Conservation (phyloP, 2,329 filamentous ascomycete genomes). For the Fusarium torreyae region DNA sequence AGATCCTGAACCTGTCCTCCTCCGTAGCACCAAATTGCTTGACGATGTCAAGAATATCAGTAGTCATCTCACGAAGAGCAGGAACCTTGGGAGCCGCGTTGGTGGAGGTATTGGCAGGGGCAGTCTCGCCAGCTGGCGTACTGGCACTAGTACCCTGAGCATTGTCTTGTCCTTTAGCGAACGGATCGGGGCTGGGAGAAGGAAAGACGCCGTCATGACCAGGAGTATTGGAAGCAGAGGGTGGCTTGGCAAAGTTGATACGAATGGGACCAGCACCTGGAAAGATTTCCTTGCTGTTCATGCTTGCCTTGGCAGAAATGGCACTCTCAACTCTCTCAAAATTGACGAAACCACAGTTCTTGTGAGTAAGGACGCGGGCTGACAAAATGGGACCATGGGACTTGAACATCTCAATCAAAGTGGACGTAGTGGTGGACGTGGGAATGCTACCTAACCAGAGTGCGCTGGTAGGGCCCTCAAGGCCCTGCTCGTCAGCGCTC, state of each 20-base stretch:
- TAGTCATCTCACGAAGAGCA: constrained; percentile 81
- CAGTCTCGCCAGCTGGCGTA: constrained; percentile 55
- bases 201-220: constrained; percentile 90
- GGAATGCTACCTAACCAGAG: constrained; percentile 98
- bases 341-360: constrained; percentile 99
- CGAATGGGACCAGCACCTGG: constrained; percentile 94
- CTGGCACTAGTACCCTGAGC: constrained; percentile 50
- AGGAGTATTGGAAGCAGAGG: constrained; percentile 89
- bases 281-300: constrained; percentile 99
- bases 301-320: constrained; percentile 85
- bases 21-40: constrained; percentile 88
- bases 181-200: constrained; percentile 92
- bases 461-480: constrained; percentile 92
- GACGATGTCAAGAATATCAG: constrained; percentile 88
- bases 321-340: constrained; percentile 94
- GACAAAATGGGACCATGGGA: constrained; percentile 93
- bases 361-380: constrained; percentile 94
- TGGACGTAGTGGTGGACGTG: constrained; percentile 95
- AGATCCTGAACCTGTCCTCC: constrained; percentile 82
- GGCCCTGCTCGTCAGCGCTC: constrained; percentile 80
- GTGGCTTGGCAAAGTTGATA: constrained; percentile 98
- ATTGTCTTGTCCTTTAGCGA: constrained; percentile 70
- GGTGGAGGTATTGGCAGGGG: constrained; percentile 51
- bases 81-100: constrained; percentile 75
- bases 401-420: constrained; percentile 94